Conservation (phyloP, 768 basidiomycete genomes). For the Cystobasidium ongulense region DNA sequence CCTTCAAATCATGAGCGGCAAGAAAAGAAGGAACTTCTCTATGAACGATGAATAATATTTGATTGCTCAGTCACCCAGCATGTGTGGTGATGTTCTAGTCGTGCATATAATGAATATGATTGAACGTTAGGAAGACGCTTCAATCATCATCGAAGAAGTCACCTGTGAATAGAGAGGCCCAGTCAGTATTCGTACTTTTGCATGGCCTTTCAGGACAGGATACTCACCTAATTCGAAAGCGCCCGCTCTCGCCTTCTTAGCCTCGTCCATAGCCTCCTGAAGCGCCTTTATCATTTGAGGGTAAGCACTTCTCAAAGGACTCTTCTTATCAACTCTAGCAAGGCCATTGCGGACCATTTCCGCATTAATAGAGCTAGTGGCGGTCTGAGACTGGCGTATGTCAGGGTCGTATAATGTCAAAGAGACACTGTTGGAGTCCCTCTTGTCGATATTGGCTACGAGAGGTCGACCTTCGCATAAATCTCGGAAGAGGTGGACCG, state of each 20-base stretch:
- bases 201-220: not conserved
- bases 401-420: conserved; percentile 87
- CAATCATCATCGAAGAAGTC: conserved; percentile 27
- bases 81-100: not conserved
- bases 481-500: conserved; percentile 72
- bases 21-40: too few species aligned
- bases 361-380: conserved; percentile 74
- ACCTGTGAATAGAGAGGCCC: not conserved
- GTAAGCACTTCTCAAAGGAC: conserved; percentile 50
- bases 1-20: too few species aligned
- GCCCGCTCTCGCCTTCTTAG: conserved; percentile 52
- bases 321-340: conserved; percentile 67
- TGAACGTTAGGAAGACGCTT: too few species aligned
- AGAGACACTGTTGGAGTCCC: conserved; percentile 58
- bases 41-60: too few species aligned
- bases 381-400: conserved; percentile 59
- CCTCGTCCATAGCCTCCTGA: conserved; percentile 55
- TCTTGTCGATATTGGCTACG: conserved; percentile 88
- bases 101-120: too few species aligned
- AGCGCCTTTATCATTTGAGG: conserved; percentile 61
- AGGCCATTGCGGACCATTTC: conserved; percentile 82
- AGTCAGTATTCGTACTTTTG: not conserved
- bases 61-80: not conserved
- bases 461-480: conserved; percentile 87
- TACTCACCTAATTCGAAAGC: conserved; percentile 39